A percentile compares a stretch with the other conserved stretches of the same genome.
Evolutionary conservation across 2,329 filamentous ascomycete genomes (phyloP).

Genomic region (Colletotrichum eremochloae): DNA sequence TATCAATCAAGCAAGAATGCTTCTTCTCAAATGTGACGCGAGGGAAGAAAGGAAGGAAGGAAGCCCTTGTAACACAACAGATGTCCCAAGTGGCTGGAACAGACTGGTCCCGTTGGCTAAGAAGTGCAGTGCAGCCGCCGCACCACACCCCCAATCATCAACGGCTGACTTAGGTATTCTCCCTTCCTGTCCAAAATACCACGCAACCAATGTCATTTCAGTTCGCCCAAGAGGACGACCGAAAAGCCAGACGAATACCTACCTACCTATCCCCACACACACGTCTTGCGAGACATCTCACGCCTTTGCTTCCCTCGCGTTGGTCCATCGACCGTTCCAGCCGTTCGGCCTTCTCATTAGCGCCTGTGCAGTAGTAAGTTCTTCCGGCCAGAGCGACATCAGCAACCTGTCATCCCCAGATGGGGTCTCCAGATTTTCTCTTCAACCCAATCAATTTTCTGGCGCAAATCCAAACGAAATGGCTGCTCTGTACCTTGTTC

Average conservation of each 20-base stretch:
- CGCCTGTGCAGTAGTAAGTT: not conserved
- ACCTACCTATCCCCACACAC: too few relatives aligned
- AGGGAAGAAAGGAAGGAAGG: not conserved
- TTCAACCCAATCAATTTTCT: too few relatives aligned
- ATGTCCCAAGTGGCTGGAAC: constrained; percentile 1
- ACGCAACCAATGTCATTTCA: not conserved
- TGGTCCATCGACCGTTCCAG: not conserved
- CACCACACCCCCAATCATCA: not conserved
- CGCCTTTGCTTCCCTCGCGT: too few relatives aligned
- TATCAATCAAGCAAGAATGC: not conserved
- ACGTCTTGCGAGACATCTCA: too few relatives aligned
- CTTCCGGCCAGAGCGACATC: not conserved
- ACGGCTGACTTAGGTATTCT: not conserved
- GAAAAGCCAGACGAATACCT: too few relatives aligned
- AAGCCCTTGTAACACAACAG: not conserved
- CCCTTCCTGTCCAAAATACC: not conserved
- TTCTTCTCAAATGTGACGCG: not conserved
- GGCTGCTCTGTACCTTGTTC: not conserved
- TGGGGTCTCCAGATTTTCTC: not conserved
- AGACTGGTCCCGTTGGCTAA: not conserved
- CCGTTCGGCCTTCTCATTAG: not conserved
- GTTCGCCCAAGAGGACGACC: not conserved
- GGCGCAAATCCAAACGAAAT: not conserved
- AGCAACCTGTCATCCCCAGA: not conserved
- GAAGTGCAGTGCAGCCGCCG: not conserved